Base-by-base conservation (phyloP, 148 eudicot genomes). In the Limonium bicolor region DNA sequence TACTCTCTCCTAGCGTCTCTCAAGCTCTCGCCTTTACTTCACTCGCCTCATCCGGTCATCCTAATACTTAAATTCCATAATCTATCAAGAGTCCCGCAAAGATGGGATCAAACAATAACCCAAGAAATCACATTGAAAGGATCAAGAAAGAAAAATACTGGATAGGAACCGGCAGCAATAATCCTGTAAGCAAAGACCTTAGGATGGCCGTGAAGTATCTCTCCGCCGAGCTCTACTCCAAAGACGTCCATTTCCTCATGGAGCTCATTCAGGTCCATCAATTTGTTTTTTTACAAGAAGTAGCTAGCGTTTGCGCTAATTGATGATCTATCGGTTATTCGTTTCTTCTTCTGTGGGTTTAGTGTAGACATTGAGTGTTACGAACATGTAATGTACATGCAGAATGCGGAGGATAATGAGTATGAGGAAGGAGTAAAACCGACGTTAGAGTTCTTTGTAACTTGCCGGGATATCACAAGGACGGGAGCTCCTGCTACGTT, bases 341-440 rank as follows among this genome's bases (percentile, higher is more conserved):
- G n/a, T 29, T n/a, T 25, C 0, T 29, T 34, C 6, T 11, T 7
- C 30, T 9, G 7, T 16, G 29, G 6, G n/a, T 48, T 48, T n/a
- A n/a, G n/a, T n/a, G n/a, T n/a, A n/a, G n/a, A n/a, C n/a, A n/a
- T n/a, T 17, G n/a, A 24, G 27, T 13, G 10, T 6, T 7, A 24
- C 18, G 14, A 23, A 6, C 24, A 1, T 13, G 30, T 13, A 24
- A 12, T 41, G 30, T 43, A 22, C 21, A 24, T 50, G 41, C 66
- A 82, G 86, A 82, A 82, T 38, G 94, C 94, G 2, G 94, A 77
- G 59, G 94, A 82, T 50, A 82, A 81, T 28, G 86, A 72, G 58
- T 82, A 82, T 20, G 19, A 31, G 33, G 60, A 56, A 27, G 86
- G 77, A 25, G 72, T 72, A 18, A 55, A 78, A 17, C 86, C 94